A percentile compares a stretch with the other conserved stretches of the same genome.
phyloP scores from a whole-genome alignment of 805 yeast species.

The Aciculoconidium aculeatum region DNA sequence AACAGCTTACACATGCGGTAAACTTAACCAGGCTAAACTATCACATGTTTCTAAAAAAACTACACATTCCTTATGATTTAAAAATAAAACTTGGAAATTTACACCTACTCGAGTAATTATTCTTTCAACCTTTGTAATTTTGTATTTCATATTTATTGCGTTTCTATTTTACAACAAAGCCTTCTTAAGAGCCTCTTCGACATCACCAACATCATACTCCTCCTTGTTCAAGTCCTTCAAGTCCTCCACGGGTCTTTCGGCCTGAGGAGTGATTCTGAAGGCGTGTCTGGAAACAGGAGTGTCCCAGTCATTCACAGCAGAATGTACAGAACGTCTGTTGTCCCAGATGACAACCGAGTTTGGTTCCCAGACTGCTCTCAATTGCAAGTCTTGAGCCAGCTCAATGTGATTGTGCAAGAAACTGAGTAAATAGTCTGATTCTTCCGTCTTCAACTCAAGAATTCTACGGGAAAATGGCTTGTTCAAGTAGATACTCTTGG shows the following conservation, averaged over 20 bases:
- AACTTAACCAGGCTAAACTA: too few relatives aligned
- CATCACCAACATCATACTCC: constrained; percentile 28
- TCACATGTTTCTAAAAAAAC: too few relatives aligned
- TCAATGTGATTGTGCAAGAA: constrained; percentile 30
- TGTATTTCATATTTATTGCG: too few relatives aligned
- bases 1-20: too few relatives aligned
- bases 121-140: too few relatives aligned
- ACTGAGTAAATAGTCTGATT: constrained; percentile 23
- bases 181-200: constrained; percentile 21
- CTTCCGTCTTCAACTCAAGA: constrained; percentile 31
- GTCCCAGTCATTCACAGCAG: constrained; percentile 32
- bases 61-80: too few relatives aligned
- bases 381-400: constrained; percentile 28
- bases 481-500: constrained; percentile 27
- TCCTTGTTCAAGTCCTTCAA: constrained; percentile 33
- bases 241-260: constrained; percentile 33
- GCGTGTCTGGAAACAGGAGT: constrained; percentile 32
- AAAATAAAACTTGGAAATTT: too few relatives aligned
- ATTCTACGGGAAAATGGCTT: constrained; percentile 29
- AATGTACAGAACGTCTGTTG: constrained; percentile 28
- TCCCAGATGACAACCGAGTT: constrained; percentile 34
- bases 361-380: constrained; percentile 33
- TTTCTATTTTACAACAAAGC: too few relatives aligned
- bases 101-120: too few relatives aligned
- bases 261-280: constrained; percentile 32